Conservation (phyloP, 805 yeast species). For the Metschnikowia kofuensis region DNA sequence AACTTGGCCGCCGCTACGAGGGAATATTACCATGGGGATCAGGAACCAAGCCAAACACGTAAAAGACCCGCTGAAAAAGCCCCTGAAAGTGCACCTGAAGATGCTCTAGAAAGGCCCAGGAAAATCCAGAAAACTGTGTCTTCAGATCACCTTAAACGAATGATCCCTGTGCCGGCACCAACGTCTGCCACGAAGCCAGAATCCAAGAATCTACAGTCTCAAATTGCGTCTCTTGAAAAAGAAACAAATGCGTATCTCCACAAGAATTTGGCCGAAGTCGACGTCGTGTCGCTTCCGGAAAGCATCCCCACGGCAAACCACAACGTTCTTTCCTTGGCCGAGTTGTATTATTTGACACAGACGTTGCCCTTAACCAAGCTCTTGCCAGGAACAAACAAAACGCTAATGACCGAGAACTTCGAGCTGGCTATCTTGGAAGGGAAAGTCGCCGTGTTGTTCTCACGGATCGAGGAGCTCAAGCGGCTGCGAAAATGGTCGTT, state of each 20-base stretch:
- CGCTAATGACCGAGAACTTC: constrained; percentile 77
- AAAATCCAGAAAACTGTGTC: constrained; percentile 8
- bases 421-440: constrained; percentile 88
- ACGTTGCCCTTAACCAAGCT: constrained; percentile 80
- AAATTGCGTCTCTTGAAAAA: constrained; percentile 21
- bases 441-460: constrained; percentile 81
- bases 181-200: not conserved
- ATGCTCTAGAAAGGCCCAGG: not conserved
- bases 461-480: constrained; percentile 88
- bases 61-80: not conserved
- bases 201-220: constrained; percentile 17
- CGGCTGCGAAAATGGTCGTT: constrained; percentile 87
- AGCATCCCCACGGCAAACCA: constrained; percentile 41
- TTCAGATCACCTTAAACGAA: constrained; percentile 11
- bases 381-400: constrained; percentile 82
- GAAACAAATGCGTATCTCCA: constrained; percentile 22
- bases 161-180: constrained; percentile 1
- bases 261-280: constrained; percentile 29
- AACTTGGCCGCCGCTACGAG: constrained; percentile 1
- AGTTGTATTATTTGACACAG: constrained; percentile 82
- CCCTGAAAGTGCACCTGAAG: not conserved
- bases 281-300: constrained; percentile 40
- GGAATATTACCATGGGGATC: not conserved
- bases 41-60: not conserved
- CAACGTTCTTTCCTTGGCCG: constrained; percentile 64